Conservation (phyloP, 495 filamentous ascomycete genomes). For the Trichoderma asperelloides region DNA sequence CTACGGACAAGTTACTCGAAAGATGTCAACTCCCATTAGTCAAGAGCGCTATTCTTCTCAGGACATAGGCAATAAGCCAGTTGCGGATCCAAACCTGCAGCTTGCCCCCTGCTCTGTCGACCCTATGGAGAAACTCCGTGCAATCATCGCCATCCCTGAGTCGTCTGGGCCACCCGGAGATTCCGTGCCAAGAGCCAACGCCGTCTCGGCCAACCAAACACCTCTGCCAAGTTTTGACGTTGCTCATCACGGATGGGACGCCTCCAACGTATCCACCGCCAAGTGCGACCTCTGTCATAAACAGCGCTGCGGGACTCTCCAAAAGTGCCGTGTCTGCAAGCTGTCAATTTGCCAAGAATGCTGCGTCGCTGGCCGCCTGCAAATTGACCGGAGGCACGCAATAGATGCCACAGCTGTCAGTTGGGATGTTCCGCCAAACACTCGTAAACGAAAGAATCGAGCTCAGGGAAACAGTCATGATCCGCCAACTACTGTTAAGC, state of each 20-base stretch:
- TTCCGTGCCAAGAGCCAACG: background rate
- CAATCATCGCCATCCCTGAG: background rate
- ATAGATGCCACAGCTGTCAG: background rate
- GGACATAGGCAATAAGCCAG: too few relatives aligned
- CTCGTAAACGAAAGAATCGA: background rate
- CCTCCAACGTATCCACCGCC: background rate
- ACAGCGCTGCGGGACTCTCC: background rate
- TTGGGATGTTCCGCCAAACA: background rate
- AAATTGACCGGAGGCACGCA: background rate
- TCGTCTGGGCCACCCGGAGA: background rate
- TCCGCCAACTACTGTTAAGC: too few relatives aligned
- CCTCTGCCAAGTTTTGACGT: background rate
- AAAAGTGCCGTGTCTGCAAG: slow-evolving; percentile 5
- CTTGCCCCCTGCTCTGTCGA: background rate
- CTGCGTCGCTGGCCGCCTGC: background rate
- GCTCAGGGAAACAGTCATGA: background rate
- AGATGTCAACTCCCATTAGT: too few relatives aligned
- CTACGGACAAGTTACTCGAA: too few relatives aligned
- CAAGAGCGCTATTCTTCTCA: too few relatives aligned
- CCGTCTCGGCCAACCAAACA: background rate
- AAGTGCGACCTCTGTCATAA: slow-evolving; percentile 8
- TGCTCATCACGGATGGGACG: background rate
- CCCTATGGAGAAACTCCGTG: background rate
- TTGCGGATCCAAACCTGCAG: too few relatives aligned
- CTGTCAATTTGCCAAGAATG: slow-evolving; percentile 4